Base-by-base conservation (phyloP, 1,284 basidiomycete species). In the Ustilago nuda region DNA sequence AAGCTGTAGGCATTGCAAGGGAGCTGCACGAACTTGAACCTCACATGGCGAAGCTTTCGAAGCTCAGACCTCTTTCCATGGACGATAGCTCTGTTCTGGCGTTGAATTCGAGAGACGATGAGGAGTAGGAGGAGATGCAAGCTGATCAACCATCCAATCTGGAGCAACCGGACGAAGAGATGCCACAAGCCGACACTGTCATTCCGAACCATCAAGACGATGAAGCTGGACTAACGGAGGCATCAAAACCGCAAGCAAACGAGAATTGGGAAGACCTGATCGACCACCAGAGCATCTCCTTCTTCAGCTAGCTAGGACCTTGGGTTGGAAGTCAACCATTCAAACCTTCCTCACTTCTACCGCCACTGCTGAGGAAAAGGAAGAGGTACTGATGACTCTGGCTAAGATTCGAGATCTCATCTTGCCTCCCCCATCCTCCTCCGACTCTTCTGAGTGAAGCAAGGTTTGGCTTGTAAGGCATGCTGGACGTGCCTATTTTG, bases 281-380 rank as follows among this genome's bases (percentile, higher is more conserved):
- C 23, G 52, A 69, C 12, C 36, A 64, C 11, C 46, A 51, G 43
- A 63, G 13, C 57, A 64, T 17, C 41, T 52, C 27, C 8, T 59
- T 0, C 17, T 23, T 3, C 48, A 72, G 45, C 55, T 72, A 0
- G 32, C 39, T 2, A 51, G 60, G 1, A 58, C 59, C 1, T 8
- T 72, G 1, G 63, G 51, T 4, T 72, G 69, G 69, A 72, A 71
- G 33, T 7, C 0, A 1, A 27, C 41, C 7, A 53, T 61, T 19
- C 67, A 70, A 52, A 8, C 57, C 7, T 35, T 55, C 11, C n/a
- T 50, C 19, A 4, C 45, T 12, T 2, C n/a, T 17, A 33, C 45
- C 12, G 33, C 23, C 15, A 39, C 13, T 17, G 12, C 0, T 27
- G 27, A 7, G 7, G 15, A 19, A 45, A 30, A 17, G 8, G 35